Evolutionary conservation across 2,329 filamentous ascomycete genomes (phyloP), one percentile per base, ranked within the genome.

Genomic region (Aspergillus arachidicola): DNA sequence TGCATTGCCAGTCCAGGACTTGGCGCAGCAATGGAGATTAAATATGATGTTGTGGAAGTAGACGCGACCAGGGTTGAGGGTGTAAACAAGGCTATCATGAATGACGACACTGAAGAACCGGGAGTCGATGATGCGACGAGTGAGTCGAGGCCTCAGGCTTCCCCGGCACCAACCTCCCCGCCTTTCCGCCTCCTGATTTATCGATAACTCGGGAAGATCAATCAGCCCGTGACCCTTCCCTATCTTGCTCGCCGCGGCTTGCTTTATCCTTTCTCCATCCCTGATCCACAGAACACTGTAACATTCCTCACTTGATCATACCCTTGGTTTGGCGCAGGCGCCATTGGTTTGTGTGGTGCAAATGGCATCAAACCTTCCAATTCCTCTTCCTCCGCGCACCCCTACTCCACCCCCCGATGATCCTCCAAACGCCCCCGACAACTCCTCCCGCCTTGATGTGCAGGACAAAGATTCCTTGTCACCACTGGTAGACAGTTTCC

Each of bases 341-440:
- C 45, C 45, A 38, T 28, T 38, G 45, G 23, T 21, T 30, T 34
- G 23, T 59, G 14, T 5, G 48, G 57, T 60, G 55, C 59, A 61
- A 62, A 91, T 90, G 88, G 86, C 86, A 66, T 83, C 86, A 63
- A 81, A 81, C 68, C 81, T 87, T 67, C 84, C 86, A 58, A 82
- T 87, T 66, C 86, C 86, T 62, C 76, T 84, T 48, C 87, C 86
- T 64, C 87, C 88, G 61, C 83, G 86, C 69, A 89, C 88, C 36
- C 87, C 87, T 14, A 89, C 88, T 69, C 88, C 88, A 68, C 87
- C 87, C 66, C 82, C 85, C 71, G 84, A 86, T 67, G 80, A 83
- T 68, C 71, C 75, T 66, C 60, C 68, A 28, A 67, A 65, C 45
- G 64, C 68, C 51, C 62, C 73, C 65, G 69, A 66, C 43, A 23